Conservation (phyloP, 2,329 filamentous ascomycete species). For the Thelonectria blattea region DNA sequence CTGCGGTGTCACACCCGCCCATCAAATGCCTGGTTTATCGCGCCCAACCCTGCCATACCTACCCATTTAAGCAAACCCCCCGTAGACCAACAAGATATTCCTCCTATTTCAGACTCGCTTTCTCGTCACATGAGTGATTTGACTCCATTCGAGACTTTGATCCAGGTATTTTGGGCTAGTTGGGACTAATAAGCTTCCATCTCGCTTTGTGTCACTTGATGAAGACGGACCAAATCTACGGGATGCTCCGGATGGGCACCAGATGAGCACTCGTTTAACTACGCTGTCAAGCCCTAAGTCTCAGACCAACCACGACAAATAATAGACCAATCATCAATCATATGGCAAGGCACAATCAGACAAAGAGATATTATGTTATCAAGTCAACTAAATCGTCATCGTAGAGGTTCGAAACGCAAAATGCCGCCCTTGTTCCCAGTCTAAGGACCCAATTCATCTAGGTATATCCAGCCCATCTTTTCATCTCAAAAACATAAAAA, state of each 20-base stretch:
- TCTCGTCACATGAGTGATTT: neutral
- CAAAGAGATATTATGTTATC: neutral
- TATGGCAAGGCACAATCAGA: neutral
- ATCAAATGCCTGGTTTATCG: constrained; percentile 16
- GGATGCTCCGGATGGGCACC: neutral
- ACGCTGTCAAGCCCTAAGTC: no score
- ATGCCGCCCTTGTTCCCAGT: neutral
- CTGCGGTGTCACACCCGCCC: constrained; percentile 8
- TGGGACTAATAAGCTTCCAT: neutral
- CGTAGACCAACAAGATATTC: neutral
- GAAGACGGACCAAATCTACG: neutral
- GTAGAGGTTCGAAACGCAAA: neutral
- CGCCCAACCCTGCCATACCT: constrained; percentile 10
- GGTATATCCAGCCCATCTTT: neutral
- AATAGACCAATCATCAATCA: neutral
- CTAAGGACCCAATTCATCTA: neutral
- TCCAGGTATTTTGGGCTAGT: neutral
- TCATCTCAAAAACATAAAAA: neutral
- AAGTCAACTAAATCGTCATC: neutral
- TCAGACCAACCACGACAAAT: neutral
- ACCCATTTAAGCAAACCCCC: constrained; percentile 13
- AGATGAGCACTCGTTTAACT: no score
- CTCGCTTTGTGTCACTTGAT: neutral
- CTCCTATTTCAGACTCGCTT: neutral
- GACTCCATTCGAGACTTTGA: neutral